Base-by-base conservation (phyloP, 2,329 filamentous ascomycete genomes). In the Aspergillus melleus region DNA sequence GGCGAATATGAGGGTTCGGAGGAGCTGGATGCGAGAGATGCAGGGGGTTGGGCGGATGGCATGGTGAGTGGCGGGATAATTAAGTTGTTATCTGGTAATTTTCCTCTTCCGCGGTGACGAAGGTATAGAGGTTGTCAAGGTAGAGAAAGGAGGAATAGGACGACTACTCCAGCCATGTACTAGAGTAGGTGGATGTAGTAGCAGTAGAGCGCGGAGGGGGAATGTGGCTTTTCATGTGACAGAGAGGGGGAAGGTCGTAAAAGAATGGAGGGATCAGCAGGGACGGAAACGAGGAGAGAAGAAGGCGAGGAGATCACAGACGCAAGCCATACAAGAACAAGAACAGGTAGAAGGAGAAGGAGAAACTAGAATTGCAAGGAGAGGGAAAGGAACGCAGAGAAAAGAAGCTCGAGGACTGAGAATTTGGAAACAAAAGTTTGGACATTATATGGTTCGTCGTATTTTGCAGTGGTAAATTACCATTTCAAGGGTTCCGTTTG, bases 1-100 rank as follows among this genome's bases (percentile, higher is more conserved):
- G 67, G 68, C 20, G 69, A 70, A 53, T 65, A 68, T 16, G 63
- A 66, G 12, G 64, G 60, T 55, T 68, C 66, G 46, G 67, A 67
- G 19, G 65, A 70, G 61, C 63, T 72, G 52, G 66, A 65, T 57
- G 63, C 62, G 49, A 65, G 58, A 30, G 65, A 65, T 5, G 61
- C 59, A 47, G 63, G 57, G 57, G 65, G 62, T 57, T 68, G 66
- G 55, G 66, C 66, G 55, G 68, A 69, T 20, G 69, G 68, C 68
- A 71, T 71, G 49, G 58, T 68, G 47, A 44, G 26, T 50, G 29
- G 26, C 8, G 36, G 14, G 14, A n/a, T 6, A n/a, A 36, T 29
- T 29, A 29, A 29, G 6, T 2, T 9, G 32, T n/a, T 42, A n/a
- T 42, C 16, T 42, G 36, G 36, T 42, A 42, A 42, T 9, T 42